Evolutionary conservation across 2,329 filamentous ascomycete species (phyloP).

Genomic region (Paracamarosporium sp.): DNA sequence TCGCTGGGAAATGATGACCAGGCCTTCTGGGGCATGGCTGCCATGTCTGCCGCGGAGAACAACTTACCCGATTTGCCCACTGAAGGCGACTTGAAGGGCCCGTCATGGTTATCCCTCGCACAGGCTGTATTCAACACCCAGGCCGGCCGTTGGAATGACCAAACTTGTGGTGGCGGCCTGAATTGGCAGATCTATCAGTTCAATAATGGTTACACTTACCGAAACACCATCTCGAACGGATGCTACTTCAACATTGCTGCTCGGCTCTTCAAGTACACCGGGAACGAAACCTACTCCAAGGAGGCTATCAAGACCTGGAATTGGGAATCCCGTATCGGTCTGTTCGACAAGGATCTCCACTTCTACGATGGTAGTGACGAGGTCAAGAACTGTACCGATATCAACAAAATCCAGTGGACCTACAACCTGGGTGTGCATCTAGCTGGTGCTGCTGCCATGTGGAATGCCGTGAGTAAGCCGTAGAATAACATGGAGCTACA

Average conservation of each 20-base stretch:
- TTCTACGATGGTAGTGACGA: constrained; percentile 56
- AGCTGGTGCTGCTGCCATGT: constrained; percentile 56
- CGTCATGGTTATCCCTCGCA: constrained; percentile 71
- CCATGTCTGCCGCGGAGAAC: constrained; percentile 64
- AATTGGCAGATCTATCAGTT: constrained; percentile 81
- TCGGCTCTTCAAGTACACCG: constrained; percentile 73
- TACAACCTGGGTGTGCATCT: constrained; percentile 57
- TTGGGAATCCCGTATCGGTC: constrained; percentile 56
- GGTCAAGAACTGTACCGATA: constrained; percentile 50
- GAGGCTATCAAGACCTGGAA: constrained; percentile 73
- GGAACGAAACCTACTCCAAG: constrained; percentile 60
- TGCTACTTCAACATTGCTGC: constrained; percentile 83
- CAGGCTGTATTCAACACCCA: constrained; percentile 78
- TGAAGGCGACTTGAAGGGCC: constrained; percentile 50
- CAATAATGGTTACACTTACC: constrained; percentile 82
- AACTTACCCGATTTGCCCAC: constrained; percentile 51
- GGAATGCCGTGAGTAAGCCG: constrained; percentile 51
- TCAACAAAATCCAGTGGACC: constrained; percentile 55
- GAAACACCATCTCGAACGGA: constrained; percentile 81
- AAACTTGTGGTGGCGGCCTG: constrained; percentile 73
- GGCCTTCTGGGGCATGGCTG: constrained; percentile 65
- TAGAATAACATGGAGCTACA: background rate
- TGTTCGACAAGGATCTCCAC: constrained; percentile 55
- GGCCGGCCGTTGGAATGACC: constrained; percentile 71
- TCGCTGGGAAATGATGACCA: constrained; percentile 64